Conservation (phyloP, 257 asterid species). For the Ajuga chamaepitys region DNA sequence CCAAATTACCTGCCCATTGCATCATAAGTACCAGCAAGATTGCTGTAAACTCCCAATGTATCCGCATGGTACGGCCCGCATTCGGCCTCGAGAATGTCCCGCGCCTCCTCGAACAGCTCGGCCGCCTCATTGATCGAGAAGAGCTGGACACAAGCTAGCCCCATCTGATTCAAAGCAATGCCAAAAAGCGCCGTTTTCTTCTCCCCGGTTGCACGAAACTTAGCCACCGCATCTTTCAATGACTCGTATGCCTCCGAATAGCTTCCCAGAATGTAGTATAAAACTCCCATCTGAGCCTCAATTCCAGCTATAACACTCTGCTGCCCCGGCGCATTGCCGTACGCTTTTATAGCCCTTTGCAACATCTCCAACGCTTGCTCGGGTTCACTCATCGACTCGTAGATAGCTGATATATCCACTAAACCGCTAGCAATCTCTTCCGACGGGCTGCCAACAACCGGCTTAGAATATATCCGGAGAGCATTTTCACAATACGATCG, state of each 20-base stretch:
- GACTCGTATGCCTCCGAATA: constrained; percentile 41
- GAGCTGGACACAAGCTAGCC: constrained; percentile 57
- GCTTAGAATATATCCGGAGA: constrained; percentile 54
- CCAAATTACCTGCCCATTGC: constrained; percentile 85
- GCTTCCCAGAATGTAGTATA: constrained; percentile 49
- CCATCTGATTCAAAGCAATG: constrained; percentile 54
- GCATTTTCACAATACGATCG: constrained; percentile 71
- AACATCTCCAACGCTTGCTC: constrained; percentile 40
- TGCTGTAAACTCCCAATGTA: constrained; percentile 57
- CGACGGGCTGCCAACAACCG: constrained; percentile 33
- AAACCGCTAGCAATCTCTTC: constrained; percentile 87
- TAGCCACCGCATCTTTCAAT: constrained; percentile 30
- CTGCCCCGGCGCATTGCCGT: constrained; percentile 42
- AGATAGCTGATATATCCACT: constrained; percentile 50
- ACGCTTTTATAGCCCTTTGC: constrained; percentile 38
- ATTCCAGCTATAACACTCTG: constrained; percentile 47
- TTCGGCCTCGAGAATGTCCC: constrained; percentile 40
- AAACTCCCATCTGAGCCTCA: constrained; percentile 59
- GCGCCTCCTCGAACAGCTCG: constrained; percentile 50
- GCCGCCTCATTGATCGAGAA: constrained; percentile 51
- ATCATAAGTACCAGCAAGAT: constrained; percentile 68
- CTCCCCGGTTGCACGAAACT: constrained; percentile 40
- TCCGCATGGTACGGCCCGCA: constrained; percentile 55
- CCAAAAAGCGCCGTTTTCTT: constrained; percentile 55
- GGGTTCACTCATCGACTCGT: constrained; percentile 40